Percentiles rank a stretch among this genome's conserved stretches.
These are phyloP conservation scores for Botryotinia calthae DNA, from an alignment of 2,329 filamentous ascomycete species.

Conservation along the genomic window DNA sequence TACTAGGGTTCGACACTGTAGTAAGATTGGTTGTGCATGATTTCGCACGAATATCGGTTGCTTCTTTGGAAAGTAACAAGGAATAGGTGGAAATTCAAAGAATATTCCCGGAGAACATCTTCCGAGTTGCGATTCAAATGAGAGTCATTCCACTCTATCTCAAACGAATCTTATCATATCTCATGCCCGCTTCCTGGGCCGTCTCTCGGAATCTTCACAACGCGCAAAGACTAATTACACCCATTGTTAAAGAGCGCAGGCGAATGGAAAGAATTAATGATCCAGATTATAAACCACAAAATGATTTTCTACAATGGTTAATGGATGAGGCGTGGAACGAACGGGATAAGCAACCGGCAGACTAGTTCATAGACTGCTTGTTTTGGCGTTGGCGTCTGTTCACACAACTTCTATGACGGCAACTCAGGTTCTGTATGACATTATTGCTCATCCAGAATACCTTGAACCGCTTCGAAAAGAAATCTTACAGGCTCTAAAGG, in stretches of 20 bases:
- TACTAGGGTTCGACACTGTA: neutral
- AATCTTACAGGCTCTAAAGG: slow-evolving; percentile 23
- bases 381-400: slow-evolving; percentile 46
- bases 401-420: slow-evolving; percentile 49
- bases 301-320: neutral
- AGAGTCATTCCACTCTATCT: neutral
- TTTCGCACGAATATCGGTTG: neutral
- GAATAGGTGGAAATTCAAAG: neutral
- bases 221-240: neutral
- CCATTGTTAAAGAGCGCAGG: neutral
- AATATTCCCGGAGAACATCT: neutral
- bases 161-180: neutral
- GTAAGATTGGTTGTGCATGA: neutral
- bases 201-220: neutral
- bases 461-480: slow-evolving; percentile 24
- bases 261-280: neutral
- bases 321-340: neutral
- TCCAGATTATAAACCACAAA: neutral
- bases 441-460: slow-evolving; percentile 49
- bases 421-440: slow-evolving; percentile 51
- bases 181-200: neutral
- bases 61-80: neutral
- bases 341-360: neutral
- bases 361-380: neutral
- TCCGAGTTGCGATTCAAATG: neutral